Conservation (phyloP, 2,329 filamentous ascomycete species). For the Alternaria gaisen region DNA sequence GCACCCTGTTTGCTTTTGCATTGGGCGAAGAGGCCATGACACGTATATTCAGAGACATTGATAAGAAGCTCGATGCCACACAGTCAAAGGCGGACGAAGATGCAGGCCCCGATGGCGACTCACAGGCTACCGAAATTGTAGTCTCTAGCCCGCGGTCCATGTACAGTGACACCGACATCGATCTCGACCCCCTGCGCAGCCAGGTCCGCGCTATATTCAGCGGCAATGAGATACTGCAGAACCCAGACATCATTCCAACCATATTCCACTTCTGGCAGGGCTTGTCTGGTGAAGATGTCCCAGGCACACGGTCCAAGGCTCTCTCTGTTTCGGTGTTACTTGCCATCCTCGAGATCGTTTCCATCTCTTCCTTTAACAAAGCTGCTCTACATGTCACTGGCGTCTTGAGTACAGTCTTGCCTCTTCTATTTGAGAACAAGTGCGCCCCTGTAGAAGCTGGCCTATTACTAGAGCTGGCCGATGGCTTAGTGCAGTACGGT, state of each 20-base stretch:
- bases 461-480: conserved; percentile 72
- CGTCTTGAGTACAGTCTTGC: conserved; percentile 46
- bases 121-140: conserved; percentile 31
- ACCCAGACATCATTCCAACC: conserved; percentile 52
- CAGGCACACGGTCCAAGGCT: conserved; percentile 45
- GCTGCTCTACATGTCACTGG: conserved; percentile 49
- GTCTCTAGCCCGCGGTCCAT: conserved; percentile 39
- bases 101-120: conserved; percentile 9
- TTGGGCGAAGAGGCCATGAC: conserved; percentile 80
- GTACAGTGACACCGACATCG: conserved; percentile 38
- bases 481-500: conserved; percentile 75
- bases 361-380: conserved; percentile 50
- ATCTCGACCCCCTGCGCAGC: conserved; percentile 39
- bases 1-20: conserved; percentile 81
- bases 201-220: conserved; percentile 49
- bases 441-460: conserved; percentile 39
- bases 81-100: conserved; percentile 21
- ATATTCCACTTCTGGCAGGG: conserved; percentile 52
- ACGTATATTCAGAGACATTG: conserved; percentile 66
- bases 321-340: conserved; percentile 50
- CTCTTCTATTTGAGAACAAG: conserved; percentile 47
- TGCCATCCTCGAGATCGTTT: conserved; percentile 46
- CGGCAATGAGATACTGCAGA: conserved; percentile 53
- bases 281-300: conserved; percentile 42
- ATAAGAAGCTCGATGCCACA: conserved; percentile 35